Evolutionary conservation across 106 monocot species (phyloP).

Genomic region (Triglochin maritima): DNA sequence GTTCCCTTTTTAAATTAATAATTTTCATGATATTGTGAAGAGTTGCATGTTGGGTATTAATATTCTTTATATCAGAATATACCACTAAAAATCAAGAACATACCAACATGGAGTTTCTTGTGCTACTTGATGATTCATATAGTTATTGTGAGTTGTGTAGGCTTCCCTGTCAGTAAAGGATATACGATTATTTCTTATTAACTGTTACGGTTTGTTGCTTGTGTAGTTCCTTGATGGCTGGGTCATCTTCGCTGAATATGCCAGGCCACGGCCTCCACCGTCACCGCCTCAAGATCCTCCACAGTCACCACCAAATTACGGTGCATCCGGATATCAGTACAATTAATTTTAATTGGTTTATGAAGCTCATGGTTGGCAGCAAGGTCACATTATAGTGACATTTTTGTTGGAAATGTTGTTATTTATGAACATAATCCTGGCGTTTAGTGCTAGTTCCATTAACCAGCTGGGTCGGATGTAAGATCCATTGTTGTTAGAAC

Average conservation of each 20-base stretch:
- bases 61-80: background rate
- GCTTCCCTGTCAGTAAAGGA: background rate
- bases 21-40: no score
- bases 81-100: background rate
- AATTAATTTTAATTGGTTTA: background rate
- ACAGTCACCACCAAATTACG: conserved; percentile 8
- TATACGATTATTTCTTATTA: background rate
- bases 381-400: no score
- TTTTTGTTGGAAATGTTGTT: no score
- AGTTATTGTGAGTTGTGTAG: background rate
- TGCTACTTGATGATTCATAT: background rate
- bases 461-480: no score
- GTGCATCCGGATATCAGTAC: conserved; percentile 5
- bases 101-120: background rate
- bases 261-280: conserved; percentile 53
- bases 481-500: no score
- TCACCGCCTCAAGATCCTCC: conserved; percentile 8
- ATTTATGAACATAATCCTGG: no score
- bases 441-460: no score
- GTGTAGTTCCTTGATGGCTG: conserved; percentile 93
- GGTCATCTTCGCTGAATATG: conserved; percentile 97
- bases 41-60: no score
- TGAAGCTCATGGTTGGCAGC: no score
- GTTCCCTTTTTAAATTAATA: no score
- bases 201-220: background rate